phyloP scores from a whole-genome alignment of 257 asterid genomes.

The Verbascum thapsus region DNA sequence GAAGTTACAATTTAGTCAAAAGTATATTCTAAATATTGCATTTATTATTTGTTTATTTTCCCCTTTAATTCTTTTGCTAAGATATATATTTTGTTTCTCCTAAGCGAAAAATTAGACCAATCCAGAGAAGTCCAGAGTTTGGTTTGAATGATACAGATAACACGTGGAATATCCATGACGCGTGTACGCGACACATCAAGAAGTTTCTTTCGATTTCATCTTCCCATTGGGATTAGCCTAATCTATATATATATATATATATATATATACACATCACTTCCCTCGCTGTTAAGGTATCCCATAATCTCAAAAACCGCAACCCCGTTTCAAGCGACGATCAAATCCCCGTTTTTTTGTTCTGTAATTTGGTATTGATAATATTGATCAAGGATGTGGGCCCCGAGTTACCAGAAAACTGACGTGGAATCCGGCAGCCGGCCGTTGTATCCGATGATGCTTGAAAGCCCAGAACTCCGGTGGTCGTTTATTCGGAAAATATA shows the following conservation, averaged over 20 bases:
- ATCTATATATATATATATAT: no score
- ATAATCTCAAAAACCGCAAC: no score
- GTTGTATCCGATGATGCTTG: slow-evolving; percentile 73
- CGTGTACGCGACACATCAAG: slow-evolving; percentile 29
- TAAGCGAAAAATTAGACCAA: background rate
- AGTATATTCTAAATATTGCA: no score
- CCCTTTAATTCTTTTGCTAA: no score
- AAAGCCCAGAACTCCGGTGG: slow-evolving; percentile 75
- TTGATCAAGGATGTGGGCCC: slow-evolving; percentile 51
- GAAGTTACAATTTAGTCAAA: no score
- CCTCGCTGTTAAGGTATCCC: slow-evolving; percentile 27
- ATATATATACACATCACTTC: slow-evolving; percentile 4
- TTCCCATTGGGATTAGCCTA: no score
- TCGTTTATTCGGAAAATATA: slow-evolving; percentile 77
- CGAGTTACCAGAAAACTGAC: slow-evolving; percentile 50
- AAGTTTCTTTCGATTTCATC: slow-evolving; percentile 26
- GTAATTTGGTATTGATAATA: no score
- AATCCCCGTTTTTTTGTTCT: background rate
- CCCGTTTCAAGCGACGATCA: background rate
- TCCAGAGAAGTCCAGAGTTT: slow-evolving; percentile 34
- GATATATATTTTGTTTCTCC: no score
- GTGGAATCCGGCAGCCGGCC: slow-evolving; percentile 49
- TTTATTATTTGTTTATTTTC: no score
- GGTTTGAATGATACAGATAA: no score
- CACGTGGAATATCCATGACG: slow-evolving; percentile 29